A percentile compares a stretch with the other conserved stretches of the same genome.
phyloP scores from a whole-genome alignment of 371 early-diverging fungal genomes.

The Basidiobolus heterosporus region DNA sequence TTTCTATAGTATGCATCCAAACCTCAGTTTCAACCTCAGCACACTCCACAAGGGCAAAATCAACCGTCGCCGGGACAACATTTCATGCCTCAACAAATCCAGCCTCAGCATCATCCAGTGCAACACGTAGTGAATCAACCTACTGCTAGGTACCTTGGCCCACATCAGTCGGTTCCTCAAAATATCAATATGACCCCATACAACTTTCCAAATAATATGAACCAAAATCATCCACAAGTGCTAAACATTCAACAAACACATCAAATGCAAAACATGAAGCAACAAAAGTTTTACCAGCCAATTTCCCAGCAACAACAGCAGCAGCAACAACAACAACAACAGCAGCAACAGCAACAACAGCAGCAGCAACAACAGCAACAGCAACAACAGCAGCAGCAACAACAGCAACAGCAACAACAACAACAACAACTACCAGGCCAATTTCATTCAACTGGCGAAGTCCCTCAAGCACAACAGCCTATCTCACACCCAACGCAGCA shows the following conservation, averaged over 20 bases:
- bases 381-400: slow-evolving; percentile 11
- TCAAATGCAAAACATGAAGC: slow-evolving; percentile 6
- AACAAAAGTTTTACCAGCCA: slow-evolving; percentile 10
- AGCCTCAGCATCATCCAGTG: too few species aligned
- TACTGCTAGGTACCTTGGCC: too few species aligned
- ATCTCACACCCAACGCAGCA: slow-evolving; percentile 3
- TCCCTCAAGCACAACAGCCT: too few species aligned
- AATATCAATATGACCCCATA: slow-evolving; percentile 9
- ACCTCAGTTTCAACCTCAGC: too few species aligned
- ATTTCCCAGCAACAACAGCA: slow-evolving; percentile 9
- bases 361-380: slow-evolving; percentile 11
- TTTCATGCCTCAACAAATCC: too few species aligned
- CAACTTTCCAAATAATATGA: neutral
- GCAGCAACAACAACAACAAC: slow-evolving; percentile 4
- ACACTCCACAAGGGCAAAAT: too few species aligned
- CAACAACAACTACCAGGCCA: slow-evolving; percentile 8
- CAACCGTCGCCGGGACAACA: too few species aligned
- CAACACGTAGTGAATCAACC: too few species aligned
- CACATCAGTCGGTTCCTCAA: neutral
- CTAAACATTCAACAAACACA: slow-evolving; percentile 9
- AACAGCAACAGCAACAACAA: slow-evolving; percentile 5
- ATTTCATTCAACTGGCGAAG: too few species aligned
- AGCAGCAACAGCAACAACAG: neutral
- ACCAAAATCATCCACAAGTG: slow-evolving; percentile 1
- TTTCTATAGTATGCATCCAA: too few species aligned